Evolutionary conservation across 805 yeast genomes (phyloP).

Genomic region (Crinitomyces ghanaensis): DNA sequence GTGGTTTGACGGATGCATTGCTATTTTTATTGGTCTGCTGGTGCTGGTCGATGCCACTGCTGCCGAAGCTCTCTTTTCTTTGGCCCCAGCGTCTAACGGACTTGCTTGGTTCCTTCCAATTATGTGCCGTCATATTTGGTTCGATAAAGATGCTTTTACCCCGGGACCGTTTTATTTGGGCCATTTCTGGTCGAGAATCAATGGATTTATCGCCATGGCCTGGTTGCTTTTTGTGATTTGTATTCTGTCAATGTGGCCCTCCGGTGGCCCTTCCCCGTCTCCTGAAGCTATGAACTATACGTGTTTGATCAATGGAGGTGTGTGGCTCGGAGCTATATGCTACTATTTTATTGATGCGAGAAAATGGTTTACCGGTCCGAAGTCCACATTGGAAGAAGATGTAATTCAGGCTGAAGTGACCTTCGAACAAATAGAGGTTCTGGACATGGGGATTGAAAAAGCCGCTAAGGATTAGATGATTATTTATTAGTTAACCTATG

Average conservation of each 20-base stretch:
- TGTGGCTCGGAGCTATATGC: slow-evolving; percentile 41
- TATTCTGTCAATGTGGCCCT: slow-evolving; percentile 52
- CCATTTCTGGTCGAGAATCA: slow-evolving; percentile 30
- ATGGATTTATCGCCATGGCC: slow-evolving; percentile 36
- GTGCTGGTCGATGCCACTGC: slow-evolving; percentile 50
- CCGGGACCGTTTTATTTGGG: slow-evolving; percentile 67
- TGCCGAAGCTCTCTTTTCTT: slow-evolving; percentile 55
- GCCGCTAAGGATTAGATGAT: no score
- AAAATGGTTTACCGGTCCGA: slow-evolving; percentile 48
- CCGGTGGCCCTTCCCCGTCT: slow-evolving; percentile 23
- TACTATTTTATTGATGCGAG: slow-evolving; percentile 45
- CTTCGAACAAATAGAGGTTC: not conserved
- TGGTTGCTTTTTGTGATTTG: slow-evolving; percentile 43
- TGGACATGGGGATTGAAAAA: not conserved
- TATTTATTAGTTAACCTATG: no score
- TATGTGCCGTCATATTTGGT: slow-evolving; percentile 36
- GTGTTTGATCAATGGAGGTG: slow-evolving; percentile 49
- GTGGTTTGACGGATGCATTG: slow-evolving; percentile 38
- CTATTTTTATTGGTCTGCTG: slow-evolving; percentile 44
- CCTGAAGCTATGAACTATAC: slow-evolving; percentile 55
- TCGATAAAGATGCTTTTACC: slow-evolving; percentile 37
- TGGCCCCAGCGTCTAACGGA: slow-evolving; percentile 51
- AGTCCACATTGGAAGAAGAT: slow-evolving; percentile 22
- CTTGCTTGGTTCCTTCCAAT: slow-evolving; percentile 56
- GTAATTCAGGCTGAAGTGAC: slow-evolving; percentile 1